Percentiles rank a stretch among this genome's conserved stretches.
These are phyloP conservation scores for Apophysomyces variabilis DNA, from an alignment of 371 early-diverging fungal species.

Conservation along the genomic window DNA sequence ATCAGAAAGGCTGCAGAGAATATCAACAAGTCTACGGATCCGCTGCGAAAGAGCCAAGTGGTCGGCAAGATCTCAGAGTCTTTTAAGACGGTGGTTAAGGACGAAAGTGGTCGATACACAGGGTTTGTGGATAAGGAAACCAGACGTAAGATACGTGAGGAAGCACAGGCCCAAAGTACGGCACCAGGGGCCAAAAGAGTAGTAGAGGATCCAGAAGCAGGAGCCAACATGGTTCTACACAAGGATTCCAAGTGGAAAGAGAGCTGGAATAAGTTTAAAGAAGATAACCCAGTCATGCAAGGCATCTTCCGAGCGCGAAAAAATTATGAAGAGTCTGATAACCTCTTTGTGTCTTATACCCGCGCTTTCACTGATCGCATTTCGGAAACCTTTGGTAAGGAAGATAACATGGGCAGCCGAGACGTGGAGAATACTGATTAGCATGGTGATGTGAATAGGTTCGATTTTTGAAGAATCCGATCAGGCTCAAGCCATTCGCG, in stretches of 20 bases:
- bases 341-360: conserved; percentile 81
- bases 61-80: conserved; percentile 75
- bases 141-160: conserved; percentile 66
- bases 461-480: conserved; percentile 93
- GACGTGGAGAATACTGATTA: neutral
- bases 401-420: neutral
- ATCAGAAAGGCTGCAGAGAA: conserved; percentile 62
- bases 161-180: conserved; percentile 43
- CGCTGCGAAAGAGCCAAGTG: conserved; percentile 75
- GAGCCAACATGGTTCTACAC: conserved; percentile 86
- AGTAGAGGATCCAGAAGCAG: conserved; percentile 72
- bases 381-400: conserved; percentile 69
- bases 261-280: conserved; percentile 92
- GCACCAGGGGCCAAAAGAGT: conserved; percentile 30
- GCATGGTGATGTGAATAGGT: conserved; percentile 29
- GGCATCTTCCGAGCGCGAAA: conserved; percentile 79
- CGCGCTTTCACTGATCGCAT: conserved; percentile 83
- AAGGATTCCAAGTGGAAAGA: conserved; percentile 92
- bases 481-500: conserved; percentile 87
- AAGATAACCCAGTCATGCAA: conserved; percentile 86
- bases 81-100: conserved; percentile 75
- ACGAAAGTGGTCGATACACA: conserved; percentile 76
- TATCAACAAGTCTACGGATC: conserved; percentile 72
- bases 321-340: conserved; percentile 90
- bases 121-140: conserved; percentile 80